Evolutionary conservation across 352 stramenopile species (phyloP), one percentile per base, ranked within the genome.

Genomic region (Phytophthora ohioensis): DNA sequence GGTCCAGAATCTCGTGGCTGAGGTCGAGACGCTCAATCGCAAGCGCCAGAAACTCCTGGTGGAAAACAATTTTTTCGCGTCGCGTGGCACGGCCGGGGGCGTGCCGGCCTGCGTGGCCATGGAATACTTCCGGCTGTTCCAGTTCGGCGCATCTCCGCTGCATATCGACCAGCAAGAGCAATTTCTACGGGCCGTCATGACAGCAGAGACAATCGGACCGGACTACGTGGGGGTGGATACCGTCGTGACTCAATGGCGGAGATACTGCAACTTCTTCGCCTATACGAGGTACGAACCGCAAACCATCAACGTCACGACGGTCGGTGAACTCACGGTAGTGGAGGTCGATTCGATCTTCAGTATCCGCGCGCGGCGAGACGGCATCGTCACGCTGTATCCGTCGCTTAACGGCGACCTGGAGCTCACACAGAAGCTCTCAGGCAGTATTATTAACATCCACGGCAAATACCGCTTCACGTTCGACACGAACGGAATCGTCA

Each of bases 61-160:
- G n/a, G 48, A 76, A 5, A 55, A 54, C 59, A 82, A 79, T 65
- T 77, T 73, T 55, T 87, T 87, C 46, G 49, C 49, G 27, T 75
- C 70, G 43, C 54, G 79, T 2, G 69, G 73, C 9, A 76, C 71
- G 12, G 15, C 32, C 7, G 60, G 41, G 0, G 82, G 81, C 3
- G 64, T 69, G 2, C 81, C 82, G 0, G 73, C 60, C 11, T 69
- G 76, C 31, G 57, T 84, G 17, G 80, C 75, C 17, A 71, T 76
- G 55, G 83, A 91, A 53, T 91, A 87, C 62, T 83, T 91, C 58
- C 71, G 75, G 11, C 58, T 85, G 17, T 91, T 88, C 64, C 73
- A 88, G 62, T 56, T 78, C 35, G 81, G 81, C 8, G 78, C 62
- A 27, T 79, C 71, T 39, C 17, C 57, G 54, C 34, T 65, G 47